A percentile compares a stretch with the other conserved stretches of the same genome.
phyloP scores from a whole-genome alignment of 331 rosid species.

The Dryas integrifolia region DNA sequence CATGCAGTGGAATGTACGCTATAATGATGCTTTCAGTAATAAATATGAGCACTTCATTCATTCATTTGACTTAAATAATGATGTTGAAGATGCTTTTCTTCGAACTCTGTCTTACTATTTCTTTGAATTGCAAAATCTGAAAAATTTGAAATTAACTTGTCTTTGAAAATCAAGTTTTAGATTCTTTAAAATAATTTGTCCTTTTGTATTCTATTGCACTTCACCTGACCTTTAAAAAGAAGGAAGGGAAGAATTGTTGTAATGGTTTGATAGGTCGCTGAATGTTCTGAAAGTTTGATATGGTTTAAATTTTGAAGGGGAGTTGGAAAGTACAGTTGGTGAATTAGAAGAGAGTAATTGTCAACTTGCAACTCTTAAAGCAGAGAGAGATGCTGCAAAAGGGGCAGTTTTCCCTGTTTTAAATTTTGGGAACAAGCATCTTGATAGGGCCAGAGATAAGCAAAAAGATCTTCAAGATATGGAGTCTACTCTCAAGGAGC shows the following conservation, averaged over 20 bases:
- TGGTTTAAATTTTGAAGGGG: constrained; percentile 56
- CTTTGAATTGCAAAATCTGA: too few species aligned
- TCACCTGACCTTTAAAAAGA: neutral
- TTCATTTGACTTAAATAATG: too few species aligned
- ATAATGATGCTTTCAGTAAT: too few species aligned
- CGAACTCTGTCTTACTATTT: too few species aligned
- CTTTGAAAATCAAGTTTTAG: too few species aligned
- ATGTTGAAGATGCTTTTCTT: too few species aligned
- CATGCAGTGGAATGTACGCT: too few species aligned
- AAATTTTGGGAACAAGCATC: constrained; percentile 58
- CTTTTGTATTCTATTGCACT: neutral
- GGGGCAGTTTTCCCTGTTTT: constrained; percentile 71
- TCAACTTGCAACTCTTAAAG: constrained; percentile 65
- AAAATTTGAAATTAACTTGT: too few species aligned
- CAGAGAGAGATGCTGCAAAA: constrained; percentile 70
- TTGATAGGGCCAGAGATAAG: constrained; percentile 68
- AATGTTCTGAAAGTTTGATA: constrained; percentile 10
- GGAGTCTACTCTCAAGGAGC: constrained; percentile 76
- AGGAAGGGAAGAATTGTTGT: neutral
- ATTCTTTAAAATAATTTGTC: neutral
- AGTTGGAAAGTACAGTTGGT: constrained; percentile 53
- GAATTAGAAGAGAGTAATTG: constrained; percentile 70
- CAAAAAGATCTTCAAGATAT: constrained; percentile 82
- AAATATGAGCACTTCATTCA: too few species aligned
- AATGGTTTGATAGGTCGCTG: constrained; percentile 2